Evolutionary conservation across 2,329 filamentous ascomycete genomes (phyloP), one percentile per base, ranked within the genome.

Genomic region (Madurella mycetomatis): DNA sequence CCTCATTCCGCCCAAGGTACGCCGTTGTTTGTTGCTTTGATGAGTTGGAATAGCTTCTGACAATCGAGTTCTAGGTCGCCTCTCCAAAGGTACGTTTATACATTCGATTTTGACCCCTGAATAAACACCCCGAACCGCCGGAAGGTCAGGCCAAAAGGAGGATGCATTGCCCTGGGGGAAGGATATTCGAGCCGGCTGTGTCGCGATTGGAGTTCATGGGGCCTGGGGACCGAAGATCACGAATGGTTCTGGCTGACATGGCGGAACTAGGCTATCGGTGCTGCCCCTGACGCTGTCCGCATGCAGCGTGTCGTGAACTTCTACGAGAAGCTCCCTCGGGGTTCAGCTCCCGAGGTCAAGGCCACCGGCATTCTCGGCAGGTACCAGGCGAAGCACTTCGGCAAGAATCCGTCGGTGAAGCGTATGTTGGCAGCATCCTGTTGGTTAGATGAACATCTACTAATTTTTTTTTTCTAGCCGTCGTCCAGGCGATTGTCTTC

Each of bases 271-370:
- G 92, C 89, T 67, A 91, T 99, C 72, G 92, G 94, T 70, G 88
- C 88, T 72, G 91, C 92, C 66, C 90, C 92, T 72, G 92, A 97
- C 85, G 94, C 94, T 71, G 84, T 91, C 70, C 90, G 92, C 73
- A 97, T 99, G 94, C 88, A 95, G 75, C 89, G 92, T 69, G 91
- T 99, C 67, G 92, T 97, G 75, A 90, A 83, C 79, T 97, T 99
- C 84, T 99, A 99, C 84, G 90, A 95, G 81, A 95, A 92, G 77
- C 90, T 99, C 57, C 94, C 95, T 71, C 90, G 92, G 70, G 95
- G 94, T 67, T 76, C 89, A 65, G 92, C 92, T 69, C 92, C 94
- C 68, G 85, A 90, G 74, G 74, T 84, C 66, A 85, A 95, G 82
- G 76, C 87, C 64, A 88, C 84, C 70, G 92, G 94, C 66, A 78